Base-by-base conservation (phyloP, 768 basidiomycete genomes). In the Kwoniella europaea region DNA sequence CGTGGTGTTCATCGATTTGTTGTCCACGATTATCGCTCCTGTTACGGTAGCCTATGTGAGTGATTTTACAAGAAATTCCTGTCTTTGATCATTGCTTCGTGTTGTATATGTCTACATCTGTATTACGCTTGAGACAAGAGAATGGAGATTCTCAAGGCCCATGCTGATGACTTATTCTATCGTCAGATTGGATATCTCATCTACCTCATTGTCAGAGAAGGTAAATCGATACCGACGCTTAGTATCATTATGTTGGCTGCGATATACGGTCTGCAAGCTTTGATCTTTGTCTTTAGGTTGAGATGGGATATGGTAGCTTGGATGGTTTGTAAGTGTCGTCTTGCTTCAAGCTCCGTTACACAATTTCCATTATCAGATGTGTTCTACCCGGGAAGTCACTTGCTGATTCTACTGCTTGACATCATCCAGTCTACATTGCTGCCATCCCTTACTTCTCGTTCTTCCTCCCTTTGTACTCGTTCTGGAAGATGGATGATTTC, bases 401-500 rank as follows among this genome's bases (percentile, higher is more conserved):
- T 7, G 43, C 57, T 69, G 16, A 67, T 41, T 2, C 29, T 4
- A 6, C 2, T 42, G 57, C 65, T 54, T 12, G 54, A 12, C 3
- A 50, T 60, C 93, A 93, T 91, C 93, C 65, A 82, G 81, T 99
- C 85, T 99, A 98, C 85, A 93, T 98, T 80, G 83, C 94, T 46
- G 94, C 96, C 67, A 92, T 98, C 73, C 95, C 95, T 3, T 86
- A 96, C 22, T 96, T 94, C 88, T 91, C 90, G 73, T 93, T 98
- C 88, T 91, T 96, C 88, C 85, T 98, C 4, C 94, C 94, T 0
- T 84, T 97, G 22, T 98, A 98, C 83, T 94, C 94, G 0, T 96
- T 95, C 89, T 98, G 94, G 94, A 92, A 92, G 77, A 95, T 96
- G 94, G 94, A 96, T 80, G 94, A 97, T 83, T 97, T 96, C 85